These are phyloP conservation scores for Podospora pseudoanserina DNA, from an alignment of 495 filamentous ascomycete species.

Conservation along the genomic window DNA sequence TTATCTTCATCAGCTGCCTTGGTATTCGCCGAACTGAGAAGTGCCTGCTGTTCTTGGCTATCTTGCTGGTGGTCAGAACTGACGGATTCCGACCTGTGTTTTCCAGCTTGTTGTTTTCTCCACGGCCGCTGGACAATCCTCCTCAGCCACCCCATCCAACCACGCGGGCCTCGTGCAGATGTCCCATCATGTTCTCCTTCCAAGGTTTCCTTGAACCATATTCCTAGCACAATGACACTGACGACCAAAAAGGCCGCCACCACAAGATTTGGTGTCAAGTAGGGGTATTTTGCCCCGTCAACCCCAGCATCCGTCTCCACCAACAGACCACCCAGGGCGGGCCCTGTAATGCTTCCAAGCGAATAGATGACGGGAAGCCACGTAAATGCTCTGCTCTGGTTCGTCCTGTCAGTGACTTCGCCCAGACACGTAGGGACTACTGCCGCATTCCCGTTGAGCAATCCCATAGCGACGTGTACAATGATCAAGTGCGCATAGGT, in stretches of 20 bases:
- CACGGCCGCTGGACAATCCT: slow-evolving; percentile 30
- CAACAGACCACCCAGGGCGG: slow-evolving; percentile 80
- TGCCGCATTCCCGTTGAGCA: slow-evolving; percentile 84
- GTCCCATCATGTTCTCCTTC: slow-evolving; percentile 56
- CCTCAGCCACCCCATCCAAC: slow-evolving; percentile 16
- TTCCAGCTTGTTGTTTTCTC: slow-evolving; percentile 38
- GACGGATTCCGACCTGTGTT: slow-evolving; percentile 25
- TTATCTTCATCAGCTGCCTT: slow-evolving; percentile 20
- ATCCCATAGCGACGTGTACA: slow-evolving; percentile 85
- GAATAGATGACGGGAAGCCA: slow-evolving; percentile 94
- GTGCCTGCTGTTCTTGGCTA: slow-evolving; percentile 25
- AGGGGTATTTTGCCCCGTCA: slow-evolving; percentile 63
- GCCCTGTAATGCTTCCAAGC: slow-evolving; percentile 87
- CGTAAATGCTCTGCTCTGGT: slow-evolving; percentile 86
- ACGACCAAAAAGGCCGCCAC: slow-evolving; percentile 65
- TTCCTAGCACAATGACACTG: slow-evolving; percentile 65
- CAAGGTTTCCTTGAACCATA: slow-evolving; percentile 87
- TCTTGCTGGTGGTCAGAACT: slow-evolving; percentile 27
- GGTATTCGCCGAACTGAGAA: slow-evolving; percentile 18
- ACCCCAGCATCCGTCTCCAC: slow-evolving; percentile 46
- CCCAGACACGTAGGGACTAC: slow-evolving; percentile 90
- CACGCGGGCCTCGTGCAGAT: slow-evolving; percentile 15
- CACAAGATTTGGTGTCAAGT: slow-evolving; percentile 77
- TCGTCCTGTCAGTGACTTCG: slow-evolving; percentile 90
- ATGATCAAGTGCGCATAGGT: slow-evolving; percentile 76